Base-by-base conservation (phyloP, 768 basidiomycete species). In the Astraeus odoratus region DNA sequence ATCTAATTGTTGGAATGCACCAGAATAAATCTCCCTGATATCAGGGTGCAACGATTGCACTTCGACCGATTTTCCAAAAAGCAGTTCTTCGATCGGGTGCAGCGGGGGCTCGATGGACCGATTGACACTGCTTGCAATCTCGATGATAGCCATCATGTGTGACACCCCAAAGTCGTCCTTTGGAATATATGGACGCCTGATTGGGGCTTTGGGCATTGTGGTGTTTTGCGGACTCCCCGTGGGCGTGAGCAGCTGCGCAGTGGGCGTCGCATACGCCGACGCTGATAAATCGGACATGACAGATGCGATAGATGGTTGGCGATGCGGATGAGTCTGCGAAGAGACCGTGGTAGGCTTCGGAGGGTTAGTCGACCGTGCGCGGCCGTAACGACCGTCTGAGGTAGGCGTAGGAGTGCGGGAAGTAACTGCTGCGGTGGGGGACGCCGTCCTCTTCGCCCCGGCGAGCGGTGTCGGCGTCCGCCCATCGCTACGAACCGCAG, bases 81-180 rank as follows among this genome's bases (percentile, higher is more conserved):
- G 52, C 60, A 86, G 55, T 50, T 80, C 83, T 42, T 87, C 86
- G 18, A 84, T 77, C n/a, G 78, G 73, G 48, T 86, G 74, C 49
- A 79, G 52, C n/a, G 69, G 65, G 4, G 54, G 41, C 30, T 65
- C 63, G 33, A 64, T 56, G 40, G 57, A 60, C 46, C 63, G 70
- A 25, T 60, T 55, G 43, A 67, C 56, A 31, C 62, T 58, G 20
- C 78, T 80, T 26, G 74, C 72, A 29, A 76, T 74, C 61, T 92
- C 84, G 44, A 96, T 91, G 34, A 94, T 73, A 20, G 88, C 83
- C 75, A 96, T 75, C 88, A 96, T 92, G 42, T 81, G 75, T 7
- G 77, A 67, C 20, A 95, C 69, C 2, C 93, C 93, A 65, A 94
- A 94, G 61, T 94, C 90, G 57, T 94, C 81, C 49, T 73, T 75